Evolutionary conservation across 768 basidiomycete species (phyloP).

Genomic region (Mycena albidolilacea): DNA sequence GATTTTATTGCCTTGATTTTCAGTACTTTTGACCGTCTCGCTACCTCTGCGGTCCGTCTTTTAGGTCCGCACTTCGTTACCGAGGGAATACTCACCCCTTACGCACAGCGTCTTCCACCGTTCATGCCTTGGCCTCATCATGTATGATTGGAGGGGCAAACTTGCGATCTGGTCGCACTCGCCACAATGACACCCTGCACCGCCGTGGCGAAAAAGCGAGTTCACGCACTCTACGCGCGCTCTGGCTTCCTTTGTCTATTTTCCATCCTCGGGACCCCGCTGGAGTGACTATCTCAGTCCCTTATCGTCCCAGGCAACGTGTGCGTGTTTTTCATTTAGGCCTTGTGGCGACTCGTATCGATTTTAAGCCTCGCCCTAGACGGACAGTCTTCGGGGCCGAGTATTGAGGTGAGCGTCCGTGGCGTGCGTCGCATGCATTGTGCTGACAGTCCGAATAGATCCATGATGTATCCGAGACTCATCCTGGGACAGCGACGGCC

Average conservation of each 20-base stretch:
- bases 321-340: constrained; percentile 41
- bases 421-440: not conserved
- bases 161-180: not conserved
- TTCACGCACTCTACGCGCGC: not conserved
- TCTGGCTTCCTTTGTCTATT: not conserved
- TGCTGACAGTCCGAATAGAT: not conserved
- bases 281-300: not conserved
- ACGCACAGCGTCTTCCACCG: not conserved
- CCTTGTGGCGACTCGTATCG: constrained; percentile 9
- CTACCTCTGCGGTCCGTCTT: not conserved
- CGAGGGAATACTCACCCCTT: constrained; percentile 11
- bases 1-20: not conserved
- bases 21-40: not conserved
- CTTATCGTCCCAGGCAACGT: constrained; percentile 4
- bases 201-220: constrained; percentile 15
- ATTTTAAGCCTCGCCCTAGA: not conserved
- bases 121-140: not conserved
- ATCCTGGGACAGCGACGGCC: not conserved
- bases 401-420: not conserved
- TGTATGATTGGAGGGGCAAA: not conserved
- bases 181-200: constrained; percentile 20
- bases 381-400: not conserved
- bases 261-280: not conserved
- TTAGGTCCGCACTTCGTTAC: constrained; percentile 1
- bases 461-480: constrained; percentile 26